These are phyloP conservation scores for Epichloe scottii DNA, from an alignment of 2,329 filamentous ascomycete genomes.

Conservation along the genomic window DNA sequence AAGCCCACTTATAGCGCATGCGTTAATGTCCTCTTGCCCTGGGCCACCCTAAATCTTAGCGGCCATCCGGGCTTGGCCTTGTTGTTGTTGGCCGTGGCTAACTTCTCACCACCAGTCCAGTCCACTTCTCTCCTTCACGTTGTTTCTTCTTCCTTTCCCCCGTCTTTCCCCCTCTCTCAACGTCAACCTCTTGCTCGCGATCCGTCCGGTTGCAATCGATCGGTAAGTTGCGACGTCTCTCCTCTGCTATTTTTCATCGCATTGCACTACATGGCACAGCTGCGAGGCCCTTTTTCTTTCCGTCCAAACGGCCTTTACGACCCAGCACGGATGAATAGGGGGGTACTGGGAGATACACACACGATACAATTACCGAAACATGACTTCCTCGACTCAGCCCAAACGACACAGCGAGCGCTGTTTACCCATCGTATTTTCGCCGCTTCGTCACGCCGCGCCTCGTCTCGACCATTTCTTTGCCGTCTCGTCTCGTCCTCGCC, in stretches of 20 bases:
- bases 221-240: slow-evolving; percentile 1
- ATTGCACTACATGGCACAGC: neutral
- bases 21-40: too few species aligned
- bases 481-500: neutral
- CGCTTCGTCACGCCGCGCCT: neutral
- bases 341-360: neutral
- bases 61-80: too few species aligned
- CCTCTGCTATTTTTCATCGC: neutral
- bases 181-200: slow-evolving; percentile 1
- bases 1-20: too few species aligned
- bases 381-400: neutral
- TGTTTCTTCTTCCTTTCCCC: neutral
- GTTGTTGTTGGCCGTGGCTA: neutral
- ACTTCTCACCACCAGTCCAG: neutral
- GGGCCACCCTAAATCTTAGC: too few species aligned
- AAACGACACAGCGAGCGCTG: neutral
- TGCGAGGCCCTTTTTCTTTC: neutral
- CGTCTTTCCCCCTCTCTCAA: neutral
- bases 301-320: neutral
- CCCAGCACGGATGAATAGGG: neutral
- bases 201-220: neutral
- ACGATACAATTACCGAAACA: neutral
- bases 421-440: neutral
- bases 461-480: neutral
- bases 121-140: neutral